phyloP scores from a whole-genome alignment of 2,329 filamentous ascomycete genomes.

The Aspergillus chevalieri region DNA sequence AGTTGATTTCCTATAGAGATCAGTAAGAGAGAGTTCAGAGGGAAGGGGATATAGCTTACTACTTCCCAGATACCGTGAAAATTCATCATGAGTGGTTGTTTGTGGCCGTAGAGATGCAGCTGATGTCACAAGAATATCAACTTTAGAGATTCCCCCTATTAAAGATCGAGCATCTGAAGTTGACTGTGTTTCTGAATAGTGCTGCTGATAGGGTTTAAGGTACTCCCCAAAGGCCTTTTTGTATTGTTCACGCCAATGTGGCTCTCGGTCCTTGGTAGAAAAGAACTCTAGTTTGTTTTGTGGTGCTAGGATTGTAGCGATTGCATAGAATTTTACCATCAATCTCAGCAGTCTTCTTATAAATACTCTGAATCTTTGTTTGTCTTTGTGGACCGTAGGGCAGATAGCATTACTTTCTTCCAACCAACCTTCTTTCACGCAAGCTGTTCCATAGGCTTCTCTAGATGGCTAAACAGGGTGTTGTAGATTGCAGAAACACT shows the following conservation, averaged over 20 bases:
- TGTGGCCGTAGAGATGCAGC: background rate
- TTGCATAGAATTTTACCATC: slow-evolving; percentile 9
- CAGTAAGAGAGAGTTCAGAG: background rate
- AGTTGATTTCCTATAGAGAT: background rate
- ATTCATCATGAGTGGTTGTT: background rate
- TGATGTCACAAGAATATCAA: background rate
- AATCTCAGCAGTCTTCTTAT: slow-evolving; percentile 7
- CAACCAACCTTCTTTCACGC: slow-evolving; percentile 6
- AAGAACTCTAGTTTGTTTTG: too few species aligned
- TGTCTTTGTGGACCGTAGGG: background rate
- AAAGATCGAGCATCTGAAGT: too few species aligned
- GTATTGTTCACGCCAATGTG: too few species aligned
- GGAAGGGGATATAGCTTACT: slow-evolving; percentile 1
- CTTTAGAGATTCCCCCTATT: background rate
- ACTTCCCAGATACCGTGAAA: slow-evolving; percentile 7
- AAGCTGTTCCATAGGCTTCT: slow-evolving; percentile 6
- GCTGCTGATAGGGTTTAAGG: too few species aligned
- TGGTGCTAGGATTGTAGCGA: slow-evolving; percentile 6
- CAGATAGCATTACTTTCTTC: slow-evolving; percentile 9
- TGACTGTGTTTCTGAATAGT: too few species aligned
- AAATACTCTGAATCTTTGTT: slow-evolving; percentile 14
- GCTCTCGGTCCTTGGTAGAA: too few species aligned
- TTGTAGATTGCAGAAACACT: slow-evolving; percentile 15
- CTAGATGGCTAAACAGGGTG: slow-evolving; percentile 11
- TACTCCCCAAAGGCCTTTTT: too few species aligned